A percentile compares a stretch with the other conserved stretches of the same genome.
These are phyloP conservation scores for Angomonas ambiguus DNA, from an alignment of 208 protist genomes.

Conservation along the genomic window DNA sequence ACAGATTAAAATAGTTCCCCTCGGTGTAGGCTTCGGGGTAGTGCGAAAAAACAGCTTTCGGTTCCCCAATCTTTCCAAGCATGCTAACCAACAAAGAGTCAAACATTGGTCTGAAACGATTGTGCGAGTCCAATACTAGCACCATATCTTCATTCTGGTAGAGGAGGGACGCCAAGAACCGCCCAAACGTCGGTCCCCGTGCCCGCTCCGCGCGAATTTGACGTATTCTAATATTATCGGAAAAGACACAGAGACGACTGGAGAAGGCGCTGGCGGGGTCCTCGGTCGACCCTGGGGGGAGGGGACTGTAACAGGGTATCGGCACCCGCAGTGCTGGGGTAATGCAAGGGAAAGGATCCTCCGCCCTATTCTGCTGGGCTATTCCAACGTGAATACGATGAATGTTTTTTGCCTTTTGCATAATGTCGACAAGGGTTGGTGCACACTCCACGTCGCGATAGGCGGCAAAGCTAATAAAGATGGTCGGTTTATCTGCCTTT, in stretches of 20 bases:
- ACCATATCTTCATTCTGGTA: constrained; percentile 64
- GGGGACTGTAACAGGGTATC: neutral
- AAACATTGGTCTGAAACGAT: constrained; percentile 72
- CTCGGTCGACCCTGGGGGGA: neutral
- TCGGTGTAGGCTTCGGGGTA: constrained; percentile 54
- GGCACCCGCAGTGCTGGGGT: neutral
- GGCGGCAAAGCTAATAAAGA: constrained; percentile 88
- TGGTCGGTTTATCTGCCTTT: constrained; percentile 22
- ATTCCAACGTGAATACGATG: constrained; percentile 76
- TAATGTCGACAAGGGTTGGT: constrained; percentile 65
- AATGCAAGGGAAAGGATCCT: constrained; percentile 9
- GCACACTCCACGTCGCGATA: constrained; percentile 86
- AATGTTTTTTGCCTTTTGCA: constrained; percentile 55
- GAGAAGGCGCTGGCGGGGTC: constrained; percentile 3
- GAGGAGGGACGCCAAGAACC: constrained; percentile 82
- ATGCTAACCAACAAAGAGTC: constrained; percentile 43
- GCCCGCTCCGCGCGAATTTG: constrained; percentile 44
- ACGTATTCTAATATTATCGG: constrained; percentile 51
- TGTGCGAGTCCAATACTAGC: constrained; percentile 84
- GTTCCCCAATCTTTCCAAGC: constrained; percentile 28
- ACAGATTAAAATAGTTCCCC: neutral
- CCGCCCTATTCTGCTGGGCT: constrained; percentile 59
- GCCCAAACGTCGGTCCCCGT: constrained; percentile 72
- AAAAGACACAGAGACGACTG: constrained; percentile 43
- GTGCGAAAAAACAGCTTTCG: constrained; percentile 63